phyloP scores from a whole-genome alignment of 805 yeast species.

The Yarrowia deformans region DNA sequence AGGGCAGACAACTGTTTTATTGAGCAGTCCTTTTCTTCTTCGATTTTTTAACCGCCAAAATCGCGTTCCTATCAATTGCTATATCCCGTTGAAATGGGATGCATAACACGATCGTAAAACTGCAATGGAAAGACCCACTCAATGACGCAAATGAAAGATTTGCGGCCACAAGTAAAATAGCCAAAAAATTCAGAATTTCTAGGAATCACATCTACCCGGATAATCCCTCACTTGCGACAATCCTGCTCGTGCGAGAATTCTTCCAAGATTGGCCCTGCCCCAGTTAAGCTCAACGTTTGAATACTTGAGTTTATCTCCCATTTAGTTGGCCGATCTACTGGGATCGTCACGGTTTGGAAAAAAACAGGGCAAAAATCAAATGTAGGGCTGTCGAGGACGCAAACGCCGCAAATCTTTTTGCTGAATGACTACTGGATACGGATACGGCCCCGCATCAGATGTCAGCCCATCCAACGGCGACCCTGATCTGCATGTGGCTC shows the following conservation, averaged over 20 bases:
- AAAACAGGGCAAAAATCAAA: not conserved
- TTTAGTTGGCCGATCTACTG: not conserved
- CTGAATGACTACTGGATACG: conserved; percentile 1
- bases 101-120: no score
- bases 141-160: no score
- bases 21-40: no score
- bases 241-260: not conserved
- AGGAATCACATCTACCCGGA: not conserved
- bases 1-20: no score
- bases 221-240: not conserved
- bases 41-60: no score
- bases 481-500: conserved; percentile 28
- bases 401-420: not conserved
- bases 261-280: not conserved
- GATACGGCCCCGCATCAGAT: not conserved
- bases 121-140: no score
- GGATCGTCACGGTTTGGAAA: not conserved
- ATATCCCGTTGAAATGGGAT: no score
- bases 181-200: no score
- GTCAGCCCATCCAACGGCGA: conserved; percentile 26
- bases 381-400: not conserved
- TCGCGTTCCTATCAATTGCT: no score
- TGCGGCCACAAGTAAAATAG: no score
- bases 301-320: not conserved
- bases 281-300: not conserved